These are phyloP conservation scores for Mycena epipterygia DNA, from an alignment of 768 basidiomycete genomes.

Conservation along the genomic window DNA sequence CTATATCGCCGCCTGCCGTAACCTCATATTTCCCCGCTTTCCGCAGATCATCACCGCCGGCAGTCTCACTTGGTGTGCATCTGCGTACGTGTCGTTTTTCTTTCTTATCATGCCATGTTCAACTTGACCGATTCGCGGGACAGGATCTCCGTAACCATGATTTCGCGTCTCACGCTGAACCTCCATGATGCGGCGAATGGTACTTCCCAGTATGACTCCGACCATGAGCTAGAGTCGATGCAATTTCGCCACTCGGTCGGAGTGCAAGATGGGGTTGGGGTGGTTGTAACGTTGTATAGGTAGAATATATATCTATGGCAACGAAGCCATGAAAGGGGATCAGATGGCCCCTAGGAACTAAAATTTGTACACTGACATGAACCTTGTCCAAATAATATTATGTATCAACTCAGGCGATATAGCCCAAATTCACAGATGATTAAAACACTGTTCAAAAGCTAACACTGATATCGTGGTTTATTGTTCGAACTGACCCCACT, in stretches of 20 bases:
- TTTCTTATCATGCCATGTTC: background rate
- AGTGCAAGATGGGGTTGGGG: no score
- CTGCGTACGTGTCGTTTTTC: background rate
- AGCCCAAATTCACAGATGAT: no score
- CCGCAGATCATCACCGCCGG: constrained; percentile 11
- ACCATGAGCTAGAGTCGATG: background rate
- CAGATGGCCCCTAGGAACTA: no score
- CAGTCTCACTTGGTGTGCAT: constrained; percentile 3
- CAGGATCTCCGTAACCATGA: constrained; percentile 22
- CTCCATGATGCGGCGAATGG: constrained; percentile 9
- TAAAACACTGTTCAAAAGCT: no score
- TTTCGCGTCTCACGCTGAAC: constrained; percentile 23
- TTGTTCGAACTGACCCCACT: no score
- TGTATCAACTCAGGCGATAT: no score
- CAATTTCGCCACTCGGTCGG: background rate
- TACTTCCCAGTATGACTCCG: background rate
- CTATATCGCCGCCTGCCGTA: background rate
- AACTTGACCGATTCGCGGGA: background rate
- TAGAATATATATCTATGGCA: no score
- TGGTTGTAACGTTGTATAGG: no score
- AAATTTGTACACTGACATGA: no score
- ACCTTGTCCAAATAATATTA: no score
- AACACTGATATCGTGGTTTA: no score
- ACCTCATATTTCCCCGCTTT: background rate
- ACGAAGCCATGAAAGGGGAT: no score